Conservation (phyloP, 2,329 filamentous ascomycete species). For the Alternaria conjuncta region DNA sequence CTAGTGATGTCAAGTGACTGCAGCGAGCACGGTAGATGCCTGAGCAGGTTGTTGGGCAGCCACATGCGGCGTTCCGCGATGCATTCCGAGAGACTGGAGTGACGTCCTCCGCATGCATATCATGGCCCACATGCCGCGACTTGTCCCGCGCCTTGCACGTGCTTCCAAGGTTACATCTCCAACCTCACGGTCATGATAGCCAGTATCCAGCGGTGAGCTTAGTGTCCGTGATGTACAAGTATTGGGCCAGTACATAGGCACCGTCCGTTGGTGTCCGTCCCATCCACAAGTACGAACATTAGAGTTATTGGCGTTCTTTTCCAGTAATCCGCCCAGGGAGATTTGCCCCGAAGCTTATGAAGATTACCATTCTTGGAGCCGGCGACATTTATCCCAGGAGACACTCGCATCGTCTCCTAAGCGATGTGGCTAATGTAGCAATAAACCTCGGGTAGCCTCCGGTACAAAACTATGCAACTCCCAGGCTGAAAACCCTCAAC, state of each 20-base stretch:
- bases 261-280: background rate
- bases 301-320: background rate
- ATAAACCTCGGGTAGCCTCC: background rate
- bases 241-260: background rate
- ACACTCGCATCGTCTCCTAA: background rate
- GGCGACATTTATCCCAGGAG: background rate
- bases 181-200: background rate
- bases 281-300: background rate
- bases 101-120: conserved; percentile 16
- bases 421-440: background rate
- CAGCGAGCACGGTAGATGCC: background rate
- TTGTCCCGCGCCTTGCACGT: background rate
- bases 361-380: background rate
- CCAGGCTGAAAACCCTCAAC: background rate
- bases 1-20: conserved; percentile 4
- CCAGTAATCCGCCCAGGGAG: background rate
- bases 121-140: conserved; percentile 2
- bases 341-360: background rate
- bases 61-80: conserved; percentile 16
- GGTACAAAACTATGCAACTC: background rate
- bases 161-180: background rate
- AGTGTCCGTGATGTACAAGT: background rate
- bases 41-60: background rate
- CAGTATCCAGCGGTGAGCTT: background rate
- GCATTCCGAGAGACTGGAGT: conserved; percentile 15